Evolutionary conservation across 495 filamentous ascomycete genomes (phyloP).

Genomic region (Podospora sp.): DNA sequence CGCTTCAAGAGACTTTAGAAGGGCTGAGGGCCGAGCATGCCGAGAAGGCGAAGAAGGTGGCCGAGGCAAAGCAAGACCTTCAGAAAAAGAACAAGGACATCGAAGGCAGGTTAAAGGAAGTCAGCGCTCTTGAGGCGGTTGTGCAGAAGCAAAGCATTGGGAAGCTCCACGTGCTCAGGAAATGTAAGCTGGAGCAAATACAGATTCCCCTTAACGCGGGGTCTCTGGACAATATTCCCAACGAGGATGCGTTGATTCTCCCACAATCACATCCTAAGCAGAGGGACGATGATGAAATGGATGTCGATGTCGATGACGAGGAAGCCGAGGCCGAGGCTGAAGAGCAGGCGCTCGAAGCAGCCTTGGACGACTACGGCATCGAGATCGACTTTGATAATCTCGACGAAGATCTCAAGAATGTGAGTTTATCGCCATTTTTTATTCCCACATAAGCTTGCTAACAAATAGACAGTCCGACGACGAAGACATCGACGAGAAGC

Average conservation of each 20-base stretch:
- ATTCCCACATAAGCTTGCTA: slow-evolving; percentile 23
- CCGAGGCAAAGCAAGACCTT: slow-evolving; percentile 77
- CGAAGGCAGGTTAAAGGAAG: slow-evolving; percentile 74
- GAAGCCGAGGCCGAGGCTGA: slow-evolving; percentile 65
- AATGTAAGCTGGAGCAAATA: slow-evolving; percentile 93
- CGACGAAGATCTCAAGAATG: slow-evolving; percentile 81
- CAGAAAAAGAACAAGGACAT: slow-evolving; percentile 81
- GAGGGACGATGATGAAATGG: slow-evolving; percentile 82
- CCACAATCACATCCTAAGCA: not conserved
- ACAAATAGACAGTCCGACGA: slow-evolving; percentile 58
- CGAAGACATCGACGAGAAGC: slow-evolving; percentile 71
- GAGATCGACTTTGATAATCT: slow-evolving; percentile 86
- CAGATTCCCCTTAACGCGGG: slow-evolving; percentile 76
- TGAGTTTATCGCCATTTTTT: slow-evolving; percentile 41
- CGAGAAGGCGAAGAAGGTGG: slow-evolving; percentile 74
- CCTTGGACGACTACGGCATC: slow-evolving; percentile 85
- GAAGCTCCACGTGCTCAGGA: slow-evolving; percentile 79
- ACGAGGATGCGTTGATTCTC: slow-evolving; percentile 72
- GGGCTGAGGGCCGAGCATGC: slow-evolving; percentile 65
- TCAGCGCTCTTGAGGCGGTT: slow-evolving; percentile 75
- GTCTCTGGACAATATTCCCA: slow-evolving; percentile 86
- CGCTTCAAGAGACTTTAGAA: slow-evolving; percentile 70
- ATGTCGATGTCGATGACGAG: slow-evolving; percentile 70
- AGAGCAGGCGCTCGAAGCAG: slow-evolving; percentile 54
- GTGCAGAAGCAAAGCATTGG: slow-evolving; percentile 80